These are phyloP conservation scores for Metarhizium album DNA, from an alignment of 2,329 filamentous ascomycete species.

Conservation along the genomic window DNA sequence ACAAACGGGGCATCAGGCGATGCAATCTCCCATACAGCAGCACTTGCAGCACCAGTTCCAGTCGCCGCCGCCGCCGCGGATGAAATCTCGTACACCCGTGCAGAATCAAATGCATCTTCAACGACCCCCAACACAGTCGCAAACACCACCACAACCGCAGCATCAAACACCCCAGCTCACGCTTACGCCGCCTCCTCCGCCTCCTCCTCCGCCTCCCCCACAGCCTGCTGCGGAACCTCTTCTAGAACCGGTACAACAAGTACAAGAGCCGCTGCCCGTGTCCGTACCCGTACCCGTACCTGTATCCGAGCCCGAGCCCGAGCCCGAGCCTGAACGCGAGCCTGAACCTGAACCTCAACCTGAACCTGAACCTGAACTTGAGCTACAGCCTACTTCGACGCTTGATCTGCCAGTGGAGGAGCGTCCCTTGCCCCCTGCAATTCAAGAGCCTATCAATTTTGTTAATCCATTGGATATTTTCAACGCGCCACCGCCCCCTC, in stretches of 20 bases:
- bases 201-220: background rate
- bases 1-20: conserved; percentile 6
- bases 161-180: conserved; percentile 11
- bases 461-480: conserved; percentile 30
- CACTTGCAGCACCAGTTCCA: conserved; percentile 20
- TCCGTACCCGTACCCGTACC: background rate
- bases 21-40: conserved; percentile 8
- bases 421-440: conserved; percentile 2
- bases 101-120: conserved; percentile 19
- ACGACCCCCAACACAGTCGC: conserved; percentile 5
- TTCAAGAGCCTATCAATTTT: conserved; percentile 17
- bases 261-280: background rate
- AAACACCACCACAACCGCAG: conserved; percentile 14
- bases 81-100: background rate
- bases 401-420: background rate
- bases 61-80: conserved; percentile 4
- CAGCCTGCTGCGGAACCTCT: background rate
- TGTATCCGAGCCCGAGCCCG: background rate
- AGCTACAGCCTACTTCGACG: background rate
- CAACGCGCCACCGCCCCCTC: conserved; percentile 17
- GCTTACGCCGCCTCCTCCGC: conserved; percentile 2
- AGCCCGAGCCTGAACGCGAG: background rate
- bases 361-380: background rate
- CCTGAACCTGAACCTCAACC: background rate
- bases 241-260: conserved; percentile 3